These are phyloP conservation scores for Sungouiella thailandica DNA, from an alignment of 805 yeast species.

Conservation along the genomic window DNA sequence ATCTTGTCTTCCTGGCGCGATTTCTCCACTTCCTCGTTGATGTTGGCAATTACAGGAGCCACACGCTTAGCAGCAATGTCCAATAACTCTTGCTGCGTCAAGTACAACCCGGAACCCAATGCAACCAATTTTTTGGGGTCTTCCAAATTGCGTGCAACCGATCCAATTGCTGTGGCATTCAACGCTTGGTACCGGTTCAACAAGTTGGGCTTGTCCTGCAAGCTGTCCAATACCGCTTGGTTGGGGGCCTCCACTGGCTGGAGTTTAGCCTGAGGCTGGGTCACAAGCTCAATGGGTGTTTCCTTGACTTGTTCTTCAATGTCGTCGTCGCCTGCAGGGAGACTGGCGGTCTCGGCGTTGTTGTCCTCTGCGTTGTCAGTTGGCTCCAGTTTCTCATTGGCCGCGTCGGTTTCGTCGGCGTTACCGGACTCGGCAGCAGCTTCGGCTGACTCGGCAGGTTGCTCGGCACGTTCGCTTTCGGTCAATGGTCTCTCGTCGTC, in stretches of 20 bases:
- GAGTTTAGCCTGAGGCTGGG: constrained; percentile 29
- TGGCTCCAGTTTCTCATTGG: constrained; percentile 1
- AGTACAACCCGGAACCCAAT: constrained; percentile 49
- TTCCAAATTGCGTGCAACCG: constrained; percentile 40
- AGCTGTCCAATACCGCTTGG: constrained; percentile 30
- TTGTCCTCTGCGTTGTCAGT: constrained; percentile 6
- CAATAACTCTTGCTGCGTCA: constrained; percentile 52
- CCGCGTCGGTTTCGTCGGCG: constrained; percentile 7
- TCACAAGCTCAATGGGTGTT: constrained; percentile 30
- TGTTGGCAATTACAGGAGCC: constrained; percentile 47
- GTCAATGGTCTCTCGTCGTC: constrained; percentile 10
- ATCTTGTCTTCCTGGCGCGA: constrained; percentile 41
- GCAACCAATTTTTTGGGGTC: constrained; percentile 47
- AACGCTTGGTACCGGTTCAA: constrained; percentile 45
- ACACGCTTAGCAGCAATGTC: constrained; percentile 53
- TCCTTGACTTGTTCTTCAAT: constrained; percentile 25
- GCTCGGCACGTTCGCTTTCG: constrained; percentile 4
- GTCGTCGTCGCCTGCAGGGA: constrained; percentile 20
- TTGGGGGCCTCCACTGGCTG: constrained; percentile 34
- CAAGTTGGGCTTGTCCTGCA: constrained; percentile 45
- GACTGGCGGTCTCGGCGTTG: constrained; percentile 3
- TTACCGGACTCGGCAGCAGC: constrained; percentile 1
- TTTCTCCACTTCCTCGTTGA: constrained; percentile 45
- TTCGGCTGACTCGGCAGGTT: background rate
- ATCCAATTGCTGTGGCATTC: constrained; percentile 42